Base-by-base conservation (phyloP, 192 early-diverging fungal genomes). In the Coemansia sp. region DNA sequence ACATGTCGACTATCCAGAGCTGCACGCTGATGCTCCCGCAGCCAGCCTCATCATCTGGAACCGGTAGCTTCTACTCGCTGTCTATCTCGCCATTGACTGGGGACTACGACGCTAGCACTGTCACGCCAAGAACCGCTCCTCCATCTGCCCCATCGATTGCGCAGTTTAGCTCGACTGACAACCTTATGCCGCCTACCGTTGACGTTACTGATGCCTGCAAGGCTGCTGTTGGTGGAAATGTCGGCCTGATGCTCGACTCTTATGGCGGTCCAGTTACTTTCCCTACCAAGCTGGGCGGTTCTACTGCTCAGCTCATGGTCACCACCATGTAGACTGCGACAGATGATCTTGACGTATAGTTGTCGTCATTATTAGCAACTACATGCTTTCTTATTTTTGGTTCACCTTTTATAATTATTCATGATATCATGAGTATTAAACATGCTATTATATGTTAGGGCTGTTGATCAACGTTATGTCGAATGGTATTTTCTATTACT, bases 161-260 rank as follows among this genome's bases (percentile, higher is more conserved):
- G 27, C 60, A 65, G 33, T 58, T 61, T 24, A 76, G 69, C 12
- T 65, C 39, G 7, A 66, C 53, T 24, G 69, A 76, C 39, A 53
- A 65, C 24, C 55, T 57, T 24, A 57, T 70, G 18, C 75, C 69
- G 7, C 64, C 64, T 1, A 12, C 65, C 1, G 41, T 76, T 27
- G 69, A 76, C n/a, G 29, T 76, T 46, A 76, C 75, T 49, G 58
- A 61, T 3, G 75, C 75, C 3, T 76, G 75, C 52, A 65, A 60
- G 29, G 46, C 34, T 40, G 55, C 70, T 15, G 38, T 66, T 31
- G 62, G 70, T 33, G 69, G 75, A 4, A 66, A 71, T 6, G 61
- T 76, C 13, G 75, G 53, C 18, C 12, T 76, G 60, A 44, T 58
- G 24, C 70, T 76, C 9, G 69, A 65, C 50, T 66, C 75, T 39